Evolutionary conservation across 2,329 filamentous ascomycete species (phyloP).

Genomic region (Emergomyces orientalis): DNA sequence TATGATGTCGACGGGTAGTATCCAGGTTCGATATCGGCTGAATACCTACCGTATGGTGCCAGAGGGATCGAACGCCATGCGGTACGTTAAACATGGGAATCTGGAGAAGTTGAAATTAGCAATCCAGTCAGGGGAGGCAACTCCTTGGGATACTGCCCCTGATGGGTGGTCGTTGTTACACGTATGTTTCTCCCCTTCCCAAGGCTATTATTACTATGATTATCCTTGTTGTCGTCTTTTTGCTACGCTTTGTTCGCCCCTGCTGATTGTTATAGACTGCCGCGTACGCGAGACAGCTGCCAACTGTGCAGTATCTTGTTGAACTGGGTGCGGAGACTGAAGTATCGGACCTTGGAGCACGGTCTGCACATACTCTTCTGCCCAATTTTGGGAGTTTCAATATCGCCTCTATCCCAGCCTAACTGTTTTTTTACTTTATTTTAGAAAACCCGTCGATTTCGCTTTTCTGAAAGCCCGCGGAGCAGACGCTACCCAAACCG

Average conservation of each 20-base stretch:
- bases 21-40: slow-evolving; percentile 12
- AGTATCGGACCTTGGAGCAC: slow-evolving; percentile 12
- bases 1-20: slow-evolving; percentile 10
- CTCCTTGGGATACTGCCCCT: slow-evolving; percentile 15
- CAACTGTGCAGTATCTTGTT: slow-evolving; percentile 14
- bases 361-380: slow-evolving; percentile 5
- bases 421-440: neutral
- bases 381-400: neutral
- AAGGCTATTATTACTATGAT: neutral
- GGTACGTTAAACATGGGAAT: slow-evolving; percentile 15
- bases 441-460: slow-evolving; percentile 15
- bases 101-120: slow-evolving; percentile 15
- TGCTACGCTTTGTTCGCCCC: neutral
- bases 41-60: slow-evolving; percentile 16
- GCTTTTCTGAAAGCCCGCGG: slow-evolving; percentile 14
- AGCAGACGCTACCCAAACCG: slow-evolving; percentile 10
- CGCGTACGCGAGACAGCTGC: slow-evolving; percentile 15
- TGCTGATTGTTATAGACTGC: slow-evolving; percentile 11
- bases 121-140: slow-evolving; percentile 13
- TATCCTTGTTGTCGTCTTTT: neutral
- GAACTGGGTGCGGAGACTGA: slow-evolving; percentile 14
- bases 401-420: neutral
- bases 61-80: slow-evolving; percentile 15
- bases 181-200: slow-evolving; percentile 5
- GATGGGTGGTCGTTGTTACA: slow-evolving; percentile 18